Conservation (phyloP, 208 protist genomes). For the Trichomonas tenax region DNA sequence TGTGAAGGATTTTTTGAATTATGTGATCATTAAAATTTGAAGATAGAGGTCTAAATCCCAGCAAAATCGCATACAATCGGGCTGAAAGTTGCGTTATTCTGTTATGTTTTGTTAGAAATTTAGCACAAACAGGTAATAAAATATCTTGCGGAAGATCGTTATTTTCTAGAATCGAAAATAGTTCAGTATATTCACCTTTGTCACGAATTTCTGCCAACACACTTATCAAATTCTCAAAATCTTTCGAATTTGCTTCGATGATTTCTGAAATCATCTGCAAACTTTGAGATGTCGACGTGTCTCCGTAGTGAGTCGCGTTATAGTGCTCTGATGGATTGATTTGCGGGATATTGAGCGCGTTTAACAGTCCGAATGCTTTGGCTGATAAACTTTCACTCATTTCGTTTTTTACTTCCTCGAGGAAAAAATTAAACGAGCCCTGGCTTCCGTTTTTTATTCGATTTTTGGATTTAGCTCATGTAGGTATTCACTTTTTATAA, state of each 20-base stretch:
- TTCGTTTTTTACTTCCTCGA: no score
- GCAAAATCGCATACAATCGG: background rate
- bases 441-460: no score
- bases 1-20: background rate
- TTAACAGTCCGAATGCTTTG: background rate
- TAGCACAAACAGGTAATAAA: background rate
- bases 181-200: background rate
- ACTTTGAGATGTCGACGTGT: background rate
- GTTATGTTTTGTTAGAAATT: background rate
- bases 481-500: no score
- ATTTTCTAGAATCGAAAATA: background rate
- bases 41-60: background rate
- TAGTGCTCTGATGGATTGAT: background rate
- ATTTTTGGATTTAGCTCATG: no score
- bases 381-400: background rate
- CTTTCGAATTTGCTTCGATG: background rate
- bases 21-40: background rate
- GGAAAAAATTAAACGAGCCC: no score
- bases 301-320: background rate
- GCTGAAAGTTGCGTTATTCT: background rate
- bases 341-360: background rate
- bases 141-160: background rate
- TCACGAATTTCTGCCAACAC: background rate
- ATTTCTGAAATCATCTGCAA: background rate
- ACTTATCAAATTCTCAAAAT: background rate